phyloP scores from a whole-genome alignment of 176 grass and related monocot species.

The Zizania latifolia region DNA sequence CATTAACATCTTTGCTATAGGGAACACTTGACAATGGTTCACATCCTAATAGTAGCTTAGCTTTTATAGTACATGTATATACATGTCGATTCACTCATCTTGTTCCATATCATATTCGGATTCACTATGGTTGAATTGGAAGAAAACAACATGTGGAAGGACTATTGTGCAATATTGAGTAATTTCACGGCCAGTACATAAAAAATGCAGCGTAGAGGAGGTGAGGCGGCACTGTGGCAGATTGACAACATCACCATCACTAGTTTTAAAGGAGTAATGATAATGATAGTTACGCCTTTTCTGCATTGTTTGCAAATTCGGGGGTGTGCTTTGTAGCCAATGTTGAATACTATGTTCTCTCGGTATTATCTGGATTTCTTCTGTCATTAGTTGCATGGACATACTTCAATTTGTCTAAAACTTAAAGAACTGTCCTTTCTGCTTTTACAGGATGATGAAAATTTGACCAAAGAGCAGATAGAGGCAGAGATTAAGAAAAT shows the following conservation, averaged over 20 bases:
- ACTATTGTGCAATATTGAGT: background rate
- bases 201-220: background rate
- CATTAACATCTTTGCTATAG: background rate
- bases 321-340: background rate
- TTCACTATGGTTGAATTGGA: background rate
- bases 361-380: background rate
- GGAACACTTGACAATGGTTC: background rate
- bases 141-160: background rate
- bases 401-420: background rate
- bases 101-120: background rate
- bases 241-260: background rate
- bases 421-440: background rate
- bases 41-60: background rate
- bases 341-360: background rate
- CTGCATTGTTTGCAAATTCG: background rate
- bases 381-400: background rate
- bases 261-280: background rate
- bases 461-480: slow-evolving; percentile 89
- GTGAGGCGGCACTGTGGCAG: background rate
- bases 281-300: background rate
- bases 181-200: background rate
- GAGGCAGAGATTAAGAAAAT: slow-evolving; percentile 91
- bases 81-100: background rate
- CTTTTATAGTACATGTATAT: background rate
- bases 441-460: slow-evolving; percentile 79